These are phyloP conservation scores for Parasitella parasitica DNA, from an alignment of 371 early-diverging fungal genomes.

Conservation along the genomic window DNA sequence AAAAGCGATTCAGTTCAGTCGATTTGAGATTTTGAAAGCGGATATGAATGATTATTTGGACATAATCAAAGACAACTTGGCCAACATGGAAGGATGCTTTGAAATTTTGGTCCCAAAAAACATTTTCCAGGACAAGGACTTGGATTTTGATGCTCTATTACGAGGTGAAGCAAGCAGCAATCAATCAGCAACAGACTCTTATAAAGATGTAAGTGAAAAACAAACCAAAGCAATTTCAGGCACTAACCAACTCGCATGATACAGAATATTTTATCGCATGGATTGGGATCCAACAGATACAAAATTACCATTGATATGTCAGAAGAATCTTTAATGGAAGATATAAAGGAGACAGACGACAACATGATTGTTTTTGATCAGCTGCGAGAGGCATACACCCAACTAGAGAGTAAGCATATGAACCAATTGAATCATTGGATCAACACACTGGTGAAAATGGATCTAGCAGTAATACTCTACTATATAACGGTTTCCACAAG, in stretches of 20 bases:
- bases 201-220: constrained; percentile 24
- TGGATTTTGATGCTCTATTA: constrained; percentile 39
- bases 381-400: constrained; percentile 57
- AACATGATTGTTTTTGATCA: constrained; percentile 61
- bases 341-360: constrained; percentile 57
- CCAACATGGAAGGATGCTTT: constrained; percentile 58
- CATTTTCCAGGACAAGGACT: constrained; percentile 2
- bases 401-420: constrained; percentile 47
- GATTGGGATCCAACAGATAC: constrained; percentile 67
- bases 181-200: constrained; percentile 1
- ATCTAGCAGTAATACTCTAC: constrained; percentile 22
- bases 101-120: constrained; percentile 59
- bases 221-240: neutral
- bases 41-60: constrained; percentile 48
- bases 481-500: too few species aligned
- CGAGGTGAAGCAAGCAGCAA: constrained; percentile 18
- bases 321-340: constrained; percentile 46
- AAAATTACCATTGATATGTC: constrained; percentile 57
- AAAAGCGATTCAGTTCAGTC: constrained; percentile 41
- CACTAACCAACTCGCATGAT: neutral
- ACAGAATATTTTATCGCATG: constrained; percentile 42
- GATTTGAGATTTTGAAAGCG: constrained; percentile 36
- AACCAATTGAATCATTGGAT: constrained; percentile 53
- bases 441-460: constrained; percentile 49
- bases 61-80: constrained; percentile 52